Evolutionary conservation across 306 rosid genomes (phyloP).

Genomic region (Vigna mungo): DNA sequence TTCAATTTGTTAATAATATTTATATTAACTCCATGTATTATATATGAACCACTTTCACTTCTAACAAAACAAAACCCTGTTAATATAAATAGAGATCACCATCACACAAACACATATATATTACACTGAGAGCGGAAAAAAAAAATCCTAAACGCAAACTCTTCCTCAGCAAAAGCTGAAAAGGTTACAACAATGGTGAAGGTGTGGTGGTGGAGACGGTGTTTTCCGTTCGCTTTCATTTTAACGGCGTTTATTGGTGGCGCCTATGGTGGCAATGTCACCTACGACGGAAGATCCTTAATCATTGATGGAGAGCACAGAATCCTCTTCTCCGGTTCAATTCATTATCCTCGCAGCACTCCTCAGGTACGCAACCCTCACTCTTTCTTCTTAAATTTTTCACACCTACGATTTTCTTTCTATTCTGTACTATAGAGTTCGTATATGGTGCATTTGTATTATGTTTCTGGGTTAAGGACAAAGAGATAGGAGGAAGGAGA

Average conservation of each 20-base stretch:
- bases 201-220: constrained; percentile 4
- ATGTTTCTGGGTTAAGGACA: constrained; percentile 8
- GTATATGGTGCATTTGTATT: neutral
- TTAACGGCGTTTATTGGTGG: constrained; percentile 20
- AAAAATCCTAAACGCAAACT: neutral
- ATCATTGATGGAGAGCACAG: constrained; percentile 63
- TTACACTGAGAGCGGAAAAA: no score
- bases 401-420: neutral
- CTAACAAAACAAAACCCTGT: neutral
- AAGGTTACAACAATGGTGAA: neutral
- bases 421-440: neutral
- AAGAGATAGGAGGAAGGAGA: neutral
- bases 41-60: neutral
- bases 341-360: constrained; percentile 89
- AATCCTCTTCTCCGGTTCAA: constrained; percentile 82
- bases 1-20: neutral
- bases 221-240: constrained; percentile 42
- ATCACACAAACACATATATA: neutral
- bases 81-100: neutral
- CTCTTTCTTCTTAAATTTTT: neutral
- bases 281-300: constrained; percentile 73
- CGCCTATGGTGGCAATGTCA: constrained; percentile 53
- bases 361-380: constrained; percentile 65
- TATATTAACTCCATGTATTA: neutral
- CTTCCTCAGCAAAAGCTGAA: neutral